A percentile compares a stretch with the other conserved stretches of the same genome.
phyloP scores from a whole-genome alignment of 371 early-diverging fungal species.

The Mucor indicus region DNA sequence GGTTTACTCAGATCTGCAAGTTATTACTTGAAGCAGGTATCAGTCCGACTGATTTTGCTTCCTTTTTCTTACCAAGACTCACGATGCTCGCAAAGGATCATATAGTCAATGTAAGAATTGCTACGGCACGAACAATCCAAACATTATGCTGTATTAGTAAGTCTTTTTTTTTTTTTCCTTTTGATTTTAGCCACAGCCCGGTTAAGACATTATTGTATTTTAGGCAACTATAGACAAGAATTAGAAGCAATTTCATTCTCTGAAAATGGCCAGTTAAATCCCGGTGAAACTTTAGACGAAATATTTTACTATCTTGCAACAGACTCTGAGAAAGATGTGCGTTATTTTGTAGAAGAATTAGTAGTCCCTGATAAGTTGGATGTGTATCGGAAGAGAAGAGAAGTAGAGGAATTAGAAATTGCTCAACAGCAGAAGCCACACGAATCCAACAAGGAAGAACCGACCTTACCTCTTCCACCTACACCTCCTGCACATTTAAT shows the following conservation, averaged over 20 bases:
- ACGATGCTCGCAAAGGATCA: conserved; percentile 28
- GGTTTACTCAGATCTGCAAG: conserved; percentile 42
- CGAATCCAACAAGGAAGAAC: not conserved
- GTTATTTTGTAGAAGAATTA: conserved; percentile 23
- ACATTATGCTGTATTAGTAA: conserved; percentile 20
- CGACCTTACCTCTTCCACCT: not conserved
- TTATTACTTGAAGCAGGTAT: conserved; percentile 38
- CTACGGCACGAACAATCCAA: conserved; percentile 26
- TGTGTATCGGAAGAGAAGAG: not conserved
- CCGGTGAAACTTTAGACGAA: conserved; percentile 25
- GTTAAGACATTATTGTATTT: too few species aligned
- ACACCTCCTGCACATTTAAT: not conserved
- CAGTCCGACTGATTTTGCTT: conserved; percentile 35
- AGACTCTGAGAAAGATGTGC: conserved; percentile 37
- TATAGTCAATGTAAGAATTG: conserved; percentile 45
- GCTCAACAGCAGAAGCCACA: not conserved
- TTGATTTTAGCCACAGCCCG: too few species aligned
- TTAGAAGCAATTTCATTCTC: not conserved
- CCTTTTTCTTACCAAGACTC: conserved; percentile 41
- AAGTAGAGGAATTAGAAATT: not conserved
- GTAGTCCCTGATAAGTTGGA: conserved; percentile 12
- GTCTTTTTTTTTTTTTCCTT: not conserved
- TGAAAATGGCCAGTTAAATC: conserved; percentile 14
- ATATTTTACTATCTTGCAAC: conserved; percentile 28
- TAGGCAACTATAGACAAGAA: conserved; percentile 11